Conservation (phyloP, 352 stramenopile genomes). For the Phytopythium litorale region DNA sequence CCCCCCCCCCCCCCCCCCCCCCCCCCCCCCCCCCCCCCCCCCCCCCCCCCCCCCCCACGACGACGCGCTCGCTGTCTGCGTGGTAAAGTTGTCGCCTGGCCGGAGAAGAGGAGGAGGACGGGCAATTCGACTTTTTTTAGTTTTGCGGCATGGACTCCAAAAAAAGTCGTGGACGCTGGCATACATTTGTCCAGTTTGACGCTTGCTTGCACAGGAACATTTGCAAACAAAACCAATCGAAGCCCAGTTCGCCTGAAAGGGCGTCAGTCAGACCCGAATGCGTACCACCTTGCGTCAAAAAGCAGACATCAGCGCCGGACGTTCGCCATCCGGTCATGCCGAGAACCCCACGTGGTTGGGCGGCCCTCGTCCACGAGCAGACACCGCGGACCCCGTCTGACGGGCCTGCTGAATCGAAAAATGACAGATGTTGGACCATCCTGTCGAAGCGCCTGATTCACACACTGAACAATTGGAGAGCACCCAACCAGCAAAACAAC, state of each 20-base stretch:
- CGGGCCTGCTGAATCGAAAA: neutral
- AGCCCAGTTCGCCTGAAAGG: too few species aligned
- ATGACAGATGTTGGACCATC: neutral
- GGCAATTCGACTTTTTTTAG: too few species aligned
- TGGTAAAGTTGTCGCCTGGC: conserved; percentile 1
- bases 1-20: too few species aligned
- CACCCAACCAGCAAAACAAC: neutral
- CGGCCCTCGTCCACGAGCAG: neutral
- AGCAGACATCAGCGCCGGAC: neutral
- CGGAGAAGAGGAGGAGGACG: neutral
- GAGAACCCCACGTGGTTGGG: neutral
- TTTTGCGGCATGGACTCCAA: too few species aligned
- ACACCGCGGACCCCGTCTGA: neutral
- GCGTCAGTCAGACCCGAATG: neutral
- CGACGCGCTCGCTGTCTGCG: neutral
- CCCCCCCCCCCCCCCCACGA: too few species aligned
- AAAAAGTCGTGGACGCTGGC: too few species aligned
- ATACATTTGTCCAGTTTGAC: too few species aligned
- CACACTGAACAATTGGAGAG: neutral
- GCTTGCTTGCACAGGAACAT: too few species aligned
- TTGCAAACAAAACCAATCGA: too few species aligned
- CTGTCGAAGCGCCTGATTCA: neutral
- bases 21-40: too few species aligned
- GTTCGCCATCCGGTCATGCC: neutral
- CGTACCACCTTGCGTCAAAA: neutral